phyloP scores from a whole-genome alignment of 1,284 basidiomycete species.

The Clitocybe nebularis region DNA sequence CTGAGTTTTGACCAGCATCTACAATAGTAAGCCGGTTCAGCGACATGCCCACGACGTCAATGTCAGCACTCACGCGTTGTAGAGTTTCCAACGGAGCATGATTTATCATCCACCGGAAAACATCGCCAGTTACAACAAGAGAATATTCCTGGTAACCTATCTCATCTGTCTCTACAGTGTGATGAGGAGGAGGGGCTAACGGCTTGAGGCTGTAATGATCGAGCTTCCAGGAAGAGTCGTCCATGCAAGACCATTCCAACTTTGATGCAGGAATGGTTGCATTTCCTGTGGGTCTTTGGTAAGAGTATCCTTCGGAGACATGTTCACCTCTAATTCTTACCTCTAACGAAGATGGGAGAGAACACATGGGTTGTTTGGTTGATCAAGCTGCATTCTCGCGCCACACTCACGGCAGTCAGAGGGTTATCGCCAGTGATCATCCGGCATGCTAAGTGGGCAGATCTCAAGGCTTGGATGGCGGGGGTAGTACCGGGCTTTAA shows the following conservation, averaged over 20 bases:
- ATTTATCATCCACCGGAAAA: conserved; percentile 99
- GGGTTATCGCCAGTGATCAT: conserved; percentile 99
- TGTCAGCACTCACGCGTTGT: conserved; percentile 67
- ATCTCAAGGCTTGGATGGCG: conserved; percentile 85
- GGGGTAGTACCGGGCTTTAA: conserved; percentile 92
- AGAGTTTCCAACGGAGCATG: conserved; percentile 91
- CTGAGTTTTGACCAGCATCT: conserved; percentile 99
- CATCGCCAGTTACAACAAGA: conserved; percentile 92
- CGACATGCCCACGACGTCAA: not conserved
- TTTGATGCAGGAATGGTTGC: conserved; percentile 59
- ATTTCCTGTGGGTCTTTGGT: conserved; percentile 56
- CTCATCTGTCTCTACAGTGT: conserved; percentile 65
- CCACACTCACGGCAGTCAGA: conserved; percentile 95
- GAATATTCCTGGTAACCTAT: conserved; percentile 85
- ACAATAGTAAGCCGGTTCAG: conserved; percentile 2
- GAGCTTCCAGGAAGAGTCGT: conserved; percentile 83
- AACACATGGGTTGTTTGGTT: conserved; percentile 92
- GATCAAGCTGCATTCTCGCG: conserved; percentile 90
- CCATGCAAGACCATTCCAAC: conserved; percentile 91
- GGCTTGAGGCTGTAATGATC: conserved; percentile 89
- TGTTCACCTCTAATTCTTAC: conserved; percentile 30
- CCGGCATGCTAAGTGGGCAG: conserved; percentile 89
- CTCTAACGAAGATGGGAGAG: conserved; percentile 77
- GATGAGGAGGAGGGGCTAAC: conserved; percentile 59
- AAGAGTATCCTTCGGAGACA: too few relatives aligned